Evolutionary conservation across 1,284 basidiomycete species (phyloP).

Genomic region (Boletellus deceptivus): DNA sequence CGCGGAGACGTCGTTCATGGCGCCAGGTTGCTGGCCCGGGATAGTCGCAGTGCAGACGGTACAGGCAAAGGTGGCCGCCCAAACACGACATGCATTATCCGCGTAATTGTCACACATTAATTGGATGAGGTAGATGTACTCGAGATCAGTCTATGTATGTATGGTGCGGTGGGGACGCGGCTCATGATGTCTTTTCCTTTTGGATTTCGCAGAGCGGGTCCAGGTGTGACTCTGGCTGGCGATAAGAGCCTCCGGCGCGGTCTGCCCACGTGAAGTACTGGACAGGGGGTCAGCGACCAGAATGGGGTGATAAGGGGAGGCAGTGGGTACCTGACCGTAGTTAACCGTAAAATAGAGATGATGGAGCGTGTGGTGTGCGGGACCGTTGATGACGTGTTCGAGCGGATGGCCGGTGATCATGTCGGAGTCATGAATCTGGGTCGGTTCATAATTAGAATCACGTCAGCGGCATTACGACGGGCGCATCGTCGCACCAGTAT

Average conservation of each 20-base stretch:
- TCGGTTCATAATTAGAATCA: slow-evolving; percentile 3
- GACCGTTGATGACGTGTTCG: slow-evolving; percentile 93
- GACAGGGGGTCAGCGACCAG: slow-evolving; percentile 13
- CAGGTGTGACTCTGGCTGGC: slow-evolving; percentile 78
- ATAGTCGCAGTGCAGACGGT: too few species aligned
- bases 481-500: slow-evolving; percentile 62
- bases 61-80: too few species aligned
- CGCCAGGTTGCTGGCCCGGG: not conserved
- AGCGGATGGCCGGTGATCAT: slow-evolving; percentile 95
- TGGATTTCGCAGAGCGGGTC: slow-evolving; percentile 83
- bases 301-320: not conserved
- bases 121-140: slow-evolving; percentile 8
- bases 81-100: not conserved
- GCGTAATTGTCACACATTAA: not conserved
- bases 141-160: slow-evolving; percentile 10
- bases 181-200: slow-evolving; percentile 34
- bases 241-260: slow-evolving; percentile 80
- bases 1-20: not conserved
- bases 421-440: slow-evolving; percentile 96
- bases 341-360: slow-evolving; percentile 96
- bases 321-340: slow-evolving; percentile 61
- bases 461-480: not conserved
- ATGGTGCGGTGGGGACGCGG: not conserved
- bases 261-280: slow-evolving; percentile 97
- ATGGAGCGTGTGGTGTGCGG: slow-evolving; percentile 96